A percentile compares a stretch with the other conserved stretches of the same genome.
These are phyloP conservation scores for Euptelea pleiosperma DNA, from an alignment of 164 flowering plant species.

Conservation along the genomic window DNA sequence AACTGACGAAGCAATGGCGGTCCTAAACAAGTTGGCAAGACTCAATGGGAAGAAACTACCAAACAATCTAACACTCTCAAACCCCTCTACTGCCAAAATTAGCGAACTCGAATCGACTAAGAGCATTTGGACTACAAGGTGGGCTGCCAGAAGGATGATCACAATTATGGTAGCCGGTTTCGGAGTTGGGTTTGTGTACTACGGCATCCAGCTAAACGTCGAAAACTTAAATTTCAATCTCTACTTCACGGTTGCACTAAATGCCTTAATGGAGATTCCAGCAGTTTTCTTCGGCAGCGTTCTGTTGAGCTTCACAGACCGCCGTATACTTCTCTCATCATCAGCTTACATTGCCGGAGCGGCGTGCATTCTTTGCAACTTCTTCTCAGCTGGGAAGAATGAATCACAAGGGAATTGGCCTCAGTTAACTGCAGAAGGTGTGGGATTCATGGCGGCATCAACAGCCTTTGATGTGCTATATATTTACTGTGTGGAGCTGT, in stretches of 20 bases:
- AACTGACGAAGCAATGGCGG: constrained; percentile 41
- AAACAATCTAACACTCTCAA: constrained; percentile 25
- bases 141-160: constrained; percentile 49
- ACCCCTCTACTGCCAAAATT: constrained; percentile 19
- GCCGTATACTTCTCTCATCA: constrained; percentile 31
- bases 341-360: constrained; percentile 50
- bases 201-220: constrained; percentile 54
- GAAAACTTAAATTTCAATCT: constrained; percentile 54
- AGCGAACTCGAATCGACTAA: constrained; percentile 1
- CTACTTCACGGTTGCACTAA: constrained; percentile 51
- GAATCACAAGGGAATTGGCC: constrained; percentile 26
- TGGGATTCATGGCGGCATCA: constrained; percentile 67
- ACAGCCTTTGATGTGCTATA: constrained; percentile 47
- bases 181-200: constrained; percentile 61
- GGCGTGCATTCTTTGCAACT: constrained; percentile 40
- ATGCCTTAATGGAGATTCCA: constrained; percentile 61
- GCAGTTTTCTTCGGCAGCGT: constrained; percentile 50
- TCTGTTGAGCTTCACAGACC: constrained; percentile 35
- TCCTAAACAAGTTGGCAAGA: constrained; percentile 40
- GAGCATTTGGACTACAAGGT: constrained; percentile 41
- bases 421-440: constrained; percentile 41
- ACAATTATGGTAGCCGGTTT: constrained; percentile 49
- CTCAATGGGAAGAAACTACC: constrained; percentile 48
- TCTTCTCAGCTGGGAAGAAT: constrained; percentile 24
- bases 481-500: constrained; percentile 57